These are phyloP conservation scores for Thymus mandschuricus DNA, from an alignment of 257 asterid genomes.

Conservation along the genomic window DNA sequence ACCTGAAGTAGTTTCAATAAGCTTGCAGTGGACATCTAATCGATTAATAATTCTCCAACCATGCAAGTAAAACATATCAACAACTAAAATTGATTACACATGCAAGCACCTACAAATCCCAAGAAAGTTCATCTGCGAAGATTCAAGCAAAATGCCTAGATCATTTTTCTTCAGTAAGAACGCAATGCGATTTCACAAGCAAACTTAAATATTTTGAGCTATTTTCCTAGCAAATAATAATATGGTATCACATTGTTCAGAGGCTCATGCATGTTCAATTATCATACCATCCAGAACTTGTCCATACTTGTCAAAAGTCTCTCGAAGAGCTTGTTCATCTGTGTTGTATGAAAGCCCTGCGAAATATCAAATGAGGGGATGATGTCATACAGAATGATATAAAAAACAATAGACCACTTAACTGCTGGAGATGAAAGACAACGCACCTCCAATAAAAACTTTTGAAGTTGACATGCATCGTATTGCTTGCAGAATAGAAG, in stretches of 20 bases:
- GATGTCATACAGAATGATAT: conserved; percentile 1
- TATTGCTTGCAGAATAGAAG: conserved; percentile 65
- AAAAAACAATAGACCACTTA: neutral
- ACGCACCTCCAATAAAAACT: conserved; percentile 77
- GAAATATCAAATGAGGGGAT: conserved; percentile 22
- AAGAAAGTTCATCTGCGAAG: neutral
- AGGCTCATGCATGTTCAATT: conserved; percentile 1
- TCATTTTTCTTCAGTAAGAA: neutral
- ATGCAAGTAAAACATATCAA: neutral
- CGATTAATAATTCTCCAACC: neutral
- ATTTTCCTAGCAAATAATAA: neutral
- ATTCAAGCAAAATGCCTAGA: neutral
- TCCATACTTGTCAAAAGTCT: conserved; percentile 73
- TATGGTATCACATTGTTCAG: neutral
- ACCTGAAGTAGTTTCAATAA: neutral
- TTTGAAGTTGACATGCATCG: conserved; percentile 87
- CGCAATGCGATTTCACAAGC: neutral
- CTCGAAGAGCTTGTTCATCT: conserved; percentile 58
- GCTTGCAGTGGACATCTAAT: neutral
- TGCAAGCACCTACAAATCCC: conserved; percentile 2
- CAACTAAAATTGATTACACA: neutral
- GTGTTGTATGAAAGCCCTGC: conserved; percentile 75
- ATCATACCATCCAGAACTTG: conserved; percentile 73
- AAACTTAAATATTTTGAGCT: neutral
- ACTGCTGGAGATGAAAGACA: conserved; percentile 8